phyloP scores from a whole-genome alignment of 2,329 filamentous ascomycete species.

The Pyricularia pennisetigena region DNA sequence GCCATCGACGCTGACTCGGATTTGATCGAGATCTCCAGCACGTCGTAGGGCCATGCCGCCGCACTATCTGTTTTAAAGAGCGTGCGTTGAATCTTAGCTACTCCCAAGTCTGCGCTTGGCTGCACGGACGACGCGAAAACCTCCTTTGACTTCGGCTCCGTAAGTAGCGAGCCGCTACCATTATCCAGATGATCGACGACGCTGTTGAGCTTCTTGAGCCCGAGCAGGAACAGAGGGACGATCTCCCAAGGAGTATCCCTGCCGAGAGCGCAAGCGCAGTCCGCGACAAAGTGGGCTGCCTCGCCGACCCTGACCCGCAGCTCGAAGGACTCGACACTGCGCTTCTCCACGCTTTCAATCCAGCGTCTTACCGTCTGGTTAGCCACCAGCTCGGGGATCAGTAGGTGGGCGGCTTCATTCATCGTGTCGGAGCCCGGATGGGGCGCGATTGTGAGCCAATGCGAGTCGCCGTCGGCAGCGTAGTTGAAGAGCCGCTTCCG shows the following conservation, averaged over 20 bases:
- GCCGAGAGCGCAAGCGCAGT: neutral
- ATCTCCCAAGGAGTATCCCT: neutral
- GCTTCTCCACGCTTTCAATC: neutral
- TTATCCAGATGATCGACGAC: neutral
- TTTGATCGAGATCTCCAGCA: neutral
- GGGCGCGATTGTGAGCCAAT: neutral
- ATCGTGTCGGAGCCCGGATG: neutral
- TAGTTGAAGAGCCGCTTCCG: neutral
- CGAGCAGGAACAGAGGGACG: neutral
- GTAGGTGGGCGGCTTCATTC: neutral
- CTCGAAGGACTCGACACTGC: neutral
- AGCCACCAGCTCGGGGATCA: neutral
- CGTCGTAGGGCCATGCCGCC: neutral
- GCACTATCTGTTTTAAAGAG: neutral
- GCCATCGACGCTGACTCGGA: neutral
- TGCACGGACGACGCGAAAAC: too few relatives aligned
- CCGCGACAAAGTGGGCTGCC: neutral
- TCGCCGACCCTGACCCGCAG: neutral
- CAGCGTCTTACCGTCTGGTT: neutral
- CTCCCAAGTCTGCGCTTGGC: neutral
- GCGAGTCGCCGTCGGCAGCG: neutral
- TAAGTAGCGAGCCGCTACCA: too few relatives aligned
- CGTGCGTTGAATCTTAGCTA: neutral
- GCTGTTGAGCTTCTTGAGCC: neutral
- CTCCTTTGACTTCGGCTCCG: too few relatives aligned